Base-by-base conservation (phyloP, 2,329 filamentous ascomycete genomes). In the Hymenoscyphus albidus region DNA sequence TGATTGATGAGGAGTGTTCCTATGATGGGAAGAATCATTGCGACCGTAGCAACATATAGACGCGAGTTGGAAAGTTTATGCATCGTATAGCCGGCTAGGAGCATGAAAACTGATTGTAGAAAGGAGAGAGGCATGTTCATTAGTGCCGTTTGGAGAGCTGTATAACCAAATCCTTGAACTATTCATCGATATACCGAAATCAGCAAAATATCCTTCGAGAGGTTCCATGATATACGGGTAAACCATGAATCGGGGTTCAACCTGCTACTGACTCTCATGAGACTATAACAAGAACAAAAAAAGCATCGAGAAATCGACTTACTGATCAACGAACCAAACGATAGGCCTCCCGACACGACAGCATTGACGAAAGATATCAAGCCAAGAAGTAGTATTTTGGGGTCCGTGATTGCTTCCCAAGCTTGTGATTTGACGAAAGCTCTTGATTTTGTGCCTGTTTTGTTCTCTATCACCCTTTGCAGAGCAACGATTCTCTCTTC, bases 61-160 rank as follows among this genome's bases (percentile, higher is more conserved):
- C 73, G 70, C 0, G 70, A 71, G 61, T 70, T 72, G 9, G 65
- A 55, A 14, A 76, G 59, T 54, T 70, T 72, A 18, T 68, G 62
- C 44, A 64, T 62, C 1, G 62, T 59, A 44, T 63, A 69, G 5
- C 65, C 69, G 13, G 61, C 68, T 7, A 67, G 42, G 5, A 70
- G 58, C 7, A 64, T 70, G 58, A 68, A 70, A n/a, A 69, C 51
- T 12, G 68, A 65, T 56, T 71, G 68, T 14, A 68, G 54, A 42
- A 66, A 67, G 12, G 63, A 66, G 4, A 56, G 32, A 12, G 87
- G 87, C 67, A 89, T 88, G 71, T 87, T 89, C 38, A 79, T 69
- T 14, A 79, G 68, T 0, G 77, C 76, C 0, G 76, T 72, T 38
- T 76, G 67, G 1, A 78, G 70, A 2, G 74, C 63, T 0, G 71